Conservation (phyloP, 306 rosid genomes). For the Cyclanthera cordifolia region DNA sequence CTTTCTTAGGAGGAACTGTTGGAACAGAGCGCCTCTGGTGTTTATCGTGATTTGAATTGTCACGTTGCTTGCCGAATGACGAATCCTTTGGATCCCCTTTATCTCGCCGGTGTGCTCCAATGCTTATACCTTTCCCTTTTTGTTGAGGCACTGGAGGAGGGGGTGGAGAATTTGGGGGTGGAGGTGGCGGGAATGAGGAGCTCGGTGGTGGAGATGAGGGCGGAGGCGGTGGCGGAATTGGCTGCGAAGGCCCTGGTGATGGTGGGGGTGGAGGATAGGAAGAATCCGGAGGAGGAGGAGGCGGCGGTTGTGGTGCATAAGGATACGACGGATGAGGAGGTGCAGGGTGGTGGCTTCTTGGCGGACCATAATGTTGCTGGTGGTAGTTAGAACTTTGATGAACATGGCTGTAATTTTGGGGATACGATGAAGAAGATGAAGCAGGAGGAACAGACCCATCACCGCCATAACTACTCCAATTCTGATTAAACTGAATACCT, state of each 20-base stretch:
- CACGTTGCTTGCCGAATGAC: conserved; percentile 48
- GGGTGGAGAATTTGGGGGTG: conserved; percentile 54
- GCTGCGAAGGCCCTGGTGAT: conserved; percentile 38
- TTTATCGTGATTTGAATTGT: conserved; percentile 44
- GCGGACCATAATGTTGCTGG: conserved; percentile 36
- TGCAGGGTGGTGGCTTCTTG: conserved; percentile 45
- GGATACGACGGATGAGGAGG: conserved; percentile 37
- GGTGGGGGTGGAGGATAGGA: conserved; percentile 74
- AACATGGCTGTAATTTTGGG: conserved; percentile 38
- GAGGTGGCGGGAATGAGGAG: conserved; percentile 59
- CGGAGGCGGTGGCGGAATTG: conserved; percentile 45
- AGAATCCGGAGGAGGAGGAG: conserved; percentile 54
- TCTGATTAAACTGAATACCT: conserved; percentile 45
- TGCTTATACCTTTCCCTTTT: conserved; percentile 29
- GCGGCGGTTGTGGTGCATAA: conserved; percentile 32
- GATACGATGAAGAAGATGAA: conserved; percentile 35
- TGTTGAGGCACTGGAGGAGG: conserved; percentile 34
- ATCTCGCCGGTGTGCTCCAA: conserved; percentile 30
- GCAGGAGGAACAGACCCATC: conserved; percentile 32
- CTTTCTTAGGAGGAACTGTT: conserved; percentile 30
- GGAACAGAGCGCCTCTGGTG: conserved; percentile 53
- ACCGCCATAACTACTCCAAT: conserved; percentile 35
- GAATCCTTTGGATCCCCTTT: conserved; percentile 42
- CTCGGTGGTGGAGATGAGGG: conserved; percentile 58
- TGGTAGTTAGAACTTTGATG: conserved; percentile 46